These are phyloP conservation scores for Chimonanthus salicifolius DNA, from an alignment of 164 flowering plant species.

Conservation along the genomic window DNA sequence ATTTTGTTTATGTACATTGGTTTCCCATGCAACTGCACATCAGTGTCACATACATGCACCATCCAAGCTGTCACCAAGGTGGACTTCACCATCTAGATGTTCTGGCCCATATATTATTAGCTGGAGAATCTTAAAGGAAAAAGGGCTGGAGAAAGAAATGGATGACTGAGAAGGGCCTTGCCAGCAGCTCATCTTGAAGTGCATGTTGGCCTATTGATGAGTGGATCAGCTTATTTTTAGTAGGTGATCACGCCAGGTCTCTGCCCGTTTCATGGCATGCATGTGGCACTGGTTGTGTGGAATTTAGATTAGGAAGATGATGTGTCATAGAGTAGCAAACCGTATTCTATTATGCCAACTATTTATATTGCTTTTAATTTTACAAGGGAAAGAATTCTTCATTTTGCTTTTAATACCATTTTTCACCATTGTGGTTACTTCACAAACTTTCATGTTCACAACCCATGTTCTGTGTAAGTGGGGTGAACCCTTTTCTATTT, in stretches of 20 bases:
- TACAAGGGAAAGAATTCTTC: not conserved
- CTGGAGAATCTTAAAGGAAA: too few species aligned
- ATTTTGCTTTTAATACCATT: not conserved
- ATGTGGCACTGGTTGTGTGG: not conserved
- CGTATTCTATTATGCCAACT: not conserved
- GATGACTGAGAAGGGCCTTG: not conserved
- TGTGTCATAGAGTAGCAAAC: not conserved
- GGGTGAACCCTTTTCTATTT: slow-evolving; percentile 83
- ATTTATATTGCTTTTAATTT: not conserved
- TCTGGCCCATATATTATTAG: too few species aligned
- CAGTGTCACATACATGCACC: too few species aligned
- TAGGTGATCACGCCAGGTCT: not conserved
- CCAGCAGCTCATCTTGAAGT: not conserved
- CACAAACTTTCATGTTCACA: slow-evolving; percentile 31
- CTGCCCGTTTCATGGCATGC: not conserved
- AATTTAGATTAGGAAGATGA: not conserved
- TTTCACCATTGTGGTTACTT: not conserved
- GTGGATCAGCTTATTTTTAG: not conserved
- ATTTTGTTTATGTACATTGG: not conserved
- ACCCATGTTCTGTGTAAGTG: slow-evolving; percentile 99
- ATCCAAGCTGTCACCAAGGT: not conserved
- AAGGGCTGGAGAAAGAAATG: not conserved
- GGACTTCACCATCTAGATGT: not conserved
- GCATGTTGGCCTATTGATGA: not conserved
- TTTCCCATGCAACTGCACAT: not conserved